phyloP scores from a whole-genome alignment of 805 yeast genomes.

The Starmerella apis region DNA sequence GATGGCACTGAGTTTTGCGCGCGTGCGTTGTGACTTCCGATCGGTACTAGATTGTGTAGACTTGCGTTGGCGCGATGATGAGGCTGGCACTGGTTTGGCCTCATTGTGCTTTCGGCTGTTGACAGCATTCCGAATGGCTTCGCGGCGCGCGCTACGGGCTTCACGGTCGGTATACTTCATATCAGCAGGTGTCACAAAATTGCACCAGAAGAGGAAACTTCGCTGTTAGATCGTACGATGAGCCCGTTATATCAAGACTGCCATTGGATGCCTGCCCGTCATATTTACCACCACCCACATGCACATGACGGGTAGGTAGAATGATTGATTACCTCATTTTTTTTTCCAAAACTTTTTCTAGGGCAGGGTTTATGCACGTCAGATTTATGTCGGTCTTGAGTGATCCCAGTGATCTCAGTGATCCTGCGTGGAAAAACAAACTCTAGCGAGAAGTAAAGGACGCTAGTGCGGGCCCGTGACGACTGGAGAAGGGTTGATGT shows the following conservation, averaged over 20 bases:
- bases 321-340: neutral
- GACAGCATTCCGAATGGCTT: conserved; percentile 11
- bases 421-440: no score
- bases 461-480: no score
- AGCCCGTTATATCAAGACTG: neutral
- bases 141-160: conserved; percentile 17
- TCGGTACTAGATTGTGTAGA: neutral
- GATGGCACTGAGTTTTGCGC: neutral
- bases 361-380: neutral
- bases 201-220: no score
- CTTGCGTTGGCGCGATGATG: neutral
- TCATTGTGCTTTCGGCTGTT: neutral
- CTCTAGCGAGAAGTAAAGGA: no score
- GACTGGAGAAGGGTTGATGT: no score
- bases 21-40: neutral
- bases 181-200: neutral
- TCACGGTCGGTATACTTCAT: neutral
- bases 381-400: neutral
- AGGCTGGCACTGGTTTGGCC: neutral
- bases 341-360: conserved; percentile 3
- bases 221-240: no score
- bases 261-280: neutral
- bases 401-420: no score
- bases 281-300: no score
- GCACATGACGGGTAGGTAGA: neutral